phyloP scores from a whole-genome alignment of 2,329 filamentous ascomycete genomes.

The Colletotrichum cereale region DNA sequence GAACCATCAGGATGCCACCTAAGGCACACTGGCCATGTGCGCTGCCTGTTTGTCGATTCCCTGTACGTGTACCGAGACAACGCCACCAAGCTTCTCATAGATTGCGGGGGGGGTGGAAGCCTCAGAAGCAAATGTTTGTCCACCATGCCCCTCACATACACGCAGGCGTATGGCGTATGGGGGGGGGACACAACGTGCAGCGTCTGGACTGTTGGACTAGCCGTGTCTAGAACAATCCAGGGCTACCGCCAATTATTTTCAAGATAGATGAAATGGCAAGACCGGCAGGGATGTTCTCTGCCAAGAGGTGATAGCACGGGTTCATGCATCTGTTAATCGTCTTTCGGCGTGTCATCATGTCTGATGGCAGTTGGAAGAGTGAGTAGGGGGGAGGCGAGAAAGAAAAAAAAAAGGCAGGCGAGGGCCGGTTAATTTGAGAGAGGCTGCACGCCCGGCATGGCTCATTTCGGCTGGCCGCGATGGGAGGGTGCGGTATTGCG shows the following conservation, averaged over 20 bases:
- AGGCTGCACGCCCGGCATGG: background rate
- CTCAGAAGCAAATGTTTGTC: slow-evolving; percentile 7
- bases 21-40: background rate
- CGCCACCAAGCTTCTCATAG: slow-evolving; percentile 26
- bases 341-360: background rate
- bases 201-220: background rate
- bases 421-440: slow-evolving; percentile 6
- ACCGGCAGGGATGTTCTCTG: background rate
- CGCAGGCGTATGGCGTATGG: background rate
- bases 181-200: background rate
- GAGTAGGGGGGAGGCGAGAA: background rate
- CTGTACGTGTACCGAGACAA: slow-evolving; percentile 12
- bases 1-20: slow-evolving; percentile 5
- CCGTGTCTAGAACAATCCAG: background rate
- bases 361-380: background rate
- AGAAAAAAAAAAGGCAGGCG: background rate
- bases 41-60: background rate
- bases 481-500: slow-evolving; percentile 32
- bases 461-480: slow-evolving; percentile 31
- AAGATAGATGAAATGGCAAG: background rate
- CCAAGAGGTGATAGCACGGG: background rate
- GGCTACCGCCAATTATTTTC: background rate
- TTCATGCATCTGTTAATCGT: background rate
- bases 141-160: background rate
- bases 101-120: slow-evolving; percentile 7